Evolutionary conservation across 768 basidiomycete species (phyloP).

Genomic region (Amanita inopinata): DNA sequence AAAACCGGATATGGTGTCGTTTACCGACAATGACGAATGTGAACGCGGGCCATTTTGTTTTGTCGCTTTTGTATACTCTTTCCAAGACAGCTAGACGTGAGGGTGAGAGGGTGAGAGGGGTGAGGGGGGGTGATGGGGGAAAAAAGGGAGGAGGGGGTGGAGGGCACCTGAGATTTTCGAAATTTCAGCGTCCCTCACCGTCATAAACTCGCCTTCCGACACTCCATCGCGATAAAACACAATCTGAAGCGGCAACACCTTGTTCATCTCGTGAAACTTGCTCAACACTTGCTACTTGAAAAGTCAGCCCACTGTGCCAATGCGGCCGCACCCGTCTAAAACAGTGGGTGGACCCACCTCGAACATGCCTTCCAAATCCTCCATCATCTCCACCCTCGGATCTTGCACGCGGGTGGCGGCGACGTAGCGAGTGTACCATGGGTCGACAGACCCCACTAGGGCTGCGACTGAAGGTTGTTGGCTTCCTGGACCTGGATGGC

Average conservation of each 20-base stretch:
- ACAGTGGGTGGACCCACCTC: conserved; percentile 10
- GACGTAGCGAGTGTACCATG: conserved; percentile 33
- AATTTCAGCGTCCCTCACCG: conserved; percentile 34
- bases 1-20: conserved; percentile 46
- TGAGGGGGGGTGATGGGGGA: too few species aligned
- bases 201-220: conserved; percentile 31
- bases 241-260: conserved; percentile 18
- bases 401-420: conserved; percentile 32
- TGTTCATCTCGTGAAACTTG: conserved; percentile 12
- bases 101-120: too few species aligned
- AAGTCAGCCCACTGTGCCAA: conserved; percentile 5
- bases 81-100: not conserved
- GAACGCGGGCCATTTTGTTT: conserved; percentile 25
- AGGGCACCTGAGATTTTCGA: conserved; percentile 30
- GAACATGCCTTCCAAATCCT: conserved; percentile 31
- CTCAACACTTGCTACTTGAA: conserved; percentile 11
- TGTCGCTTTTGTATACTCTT: conserved; percentile 1
- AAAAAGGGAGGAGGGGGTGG: too few species aligned
- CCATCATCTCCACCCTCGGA: conserved; percentile 38
- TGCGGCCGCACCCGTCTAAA: not conserved
- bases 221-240: conserved; percentile 42
- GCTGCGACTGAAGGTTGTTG: conserved; percentile 45
- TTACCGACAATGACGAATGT: conserved; percentile 58
- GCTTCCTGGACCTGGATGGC: conserved; percentile 52
- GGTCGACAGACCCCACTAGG: conserved; percentile 48